A percentile compares a stretch with the other conserved stretches of the same genome.
phyloP scores from a whole-genome alignment of 192 early-diverging fungal species.

The Phlyctochytrium planicorne region DNA sequence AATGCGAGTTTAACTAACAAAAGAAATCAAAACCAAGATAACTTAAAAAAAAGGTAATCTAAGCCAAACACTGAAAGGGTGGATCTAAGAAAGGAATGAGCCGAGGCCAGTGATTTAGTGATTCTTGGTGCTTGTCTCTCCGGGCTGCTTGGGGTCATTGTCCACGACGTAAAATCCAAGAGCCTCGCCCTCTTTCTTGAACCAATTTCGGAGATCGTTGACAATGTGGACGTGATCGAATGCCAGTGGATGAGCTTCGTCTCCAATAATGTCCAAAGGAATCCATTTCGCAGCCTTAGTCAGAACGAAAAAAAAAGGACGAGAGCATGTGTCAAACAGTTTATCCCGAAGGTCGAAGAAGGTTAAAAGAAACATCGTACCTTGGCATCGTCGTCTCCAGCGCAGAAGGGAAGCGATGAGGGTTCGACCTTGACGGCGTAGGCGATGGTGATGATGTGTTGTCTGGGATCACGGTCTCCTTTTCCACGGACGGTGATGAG shows the following conservation, averaged over 20 bases:
- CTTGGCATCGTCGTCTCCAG: constrained; percentile 7
- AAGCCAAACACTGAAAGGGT: too few relatives aligned
- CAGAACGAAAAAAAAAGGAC: too few relatives aligned
- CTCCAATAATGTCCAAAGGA: background rate
- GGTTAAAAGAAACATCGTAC: background rate
- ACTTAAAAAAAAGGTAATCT: too few relatives aligned
- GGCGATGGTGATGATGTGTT: constrained; percentile 9
- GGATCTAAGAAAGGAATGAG: too few relatives aligned
- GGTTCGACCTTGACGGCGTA: constrained; percentile 8
- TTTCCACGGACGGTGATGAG: constrained; percentile 4
- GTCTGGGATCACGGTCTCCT: constrained; percentile 4
- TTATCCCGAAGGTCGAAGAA: background rate
- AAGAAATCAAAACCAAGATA: too few relatives aligned
- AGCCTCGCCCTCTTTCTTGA: constrained; percentile 8
- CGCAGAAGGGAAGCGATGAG: background rate
- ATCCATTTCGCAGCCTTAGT: background rate
- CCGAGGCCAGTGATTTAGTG: too few relatives aligned
- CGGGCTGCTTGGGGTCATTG: background rate
- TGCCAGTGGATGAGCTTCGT: background rate
- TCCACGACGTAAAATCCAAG: background rate
- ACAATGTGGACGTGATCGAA: constrained; percentile 1
- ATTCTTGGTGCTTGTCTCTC: background rate
- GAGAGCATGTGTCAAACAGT: too few relatives aligned
- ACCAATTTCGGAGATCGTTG: background rate
- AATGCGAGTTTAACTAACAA: too few relatives aligned